Percentiles rank a stretch among this genome's conserved stretches.
Conservation (phyloP, 345 rosid genomes). For the Jatropha curcas region DNA sequence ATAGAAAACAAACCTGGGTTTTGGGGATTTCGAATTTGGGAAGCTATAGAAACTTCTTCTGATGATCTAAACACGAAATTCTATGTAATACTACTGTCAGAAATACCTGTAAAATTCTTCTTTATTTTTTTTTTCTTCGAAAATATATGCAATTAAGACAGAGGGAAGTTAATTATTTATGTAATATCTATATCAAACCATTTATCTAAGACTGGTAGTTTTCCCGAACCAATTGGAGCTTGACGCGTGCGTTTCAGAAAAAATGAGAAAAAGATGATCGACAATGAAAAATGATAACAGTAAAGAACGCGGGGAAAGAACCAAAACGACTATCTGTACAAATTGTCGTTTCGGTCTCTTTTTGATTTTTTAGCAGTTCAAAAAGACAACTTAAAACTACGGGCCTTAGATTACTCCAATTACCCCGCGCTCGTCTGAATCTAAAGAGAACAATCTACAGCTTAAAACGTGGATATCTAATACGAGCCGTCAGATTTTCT, state of each 20-base stretch:
- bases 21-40: neutral
- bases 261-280: too few species aligned
- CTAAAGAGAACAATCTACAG: neutral
- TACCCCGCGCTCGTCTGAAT: neutral
- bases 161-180: neutral
- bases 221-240: neutral
- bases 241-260: neutral
- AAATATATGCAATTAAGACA: too few species aligned
- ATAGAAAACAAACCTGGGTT: conserved; percentile 9
- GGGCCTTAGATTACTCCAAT: too few species aligned
- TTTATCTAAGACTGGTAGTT: neutral
- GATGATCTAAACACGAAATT: neutral
- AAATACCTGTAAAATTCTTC: neutral
- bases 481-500: neutral
- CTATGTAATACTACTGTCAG: neutral
- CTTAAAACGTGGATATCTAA: neutral
- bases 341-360: too few species aligned
- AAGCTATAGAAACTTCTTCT: neutral
- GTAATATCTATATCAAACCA: neutral
- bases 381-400: too few species aligned
- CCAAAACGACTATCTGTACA: neutral
- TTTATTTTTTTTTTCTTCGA: too few species aligned
- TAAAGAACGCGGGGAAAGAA: neutral
- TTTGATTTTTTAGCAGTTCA: too few species aligned
- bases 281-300: neutral